Conservation (phyloP, 805 yeast genomes). For the Jamesozyma spencerorum region DNA sequence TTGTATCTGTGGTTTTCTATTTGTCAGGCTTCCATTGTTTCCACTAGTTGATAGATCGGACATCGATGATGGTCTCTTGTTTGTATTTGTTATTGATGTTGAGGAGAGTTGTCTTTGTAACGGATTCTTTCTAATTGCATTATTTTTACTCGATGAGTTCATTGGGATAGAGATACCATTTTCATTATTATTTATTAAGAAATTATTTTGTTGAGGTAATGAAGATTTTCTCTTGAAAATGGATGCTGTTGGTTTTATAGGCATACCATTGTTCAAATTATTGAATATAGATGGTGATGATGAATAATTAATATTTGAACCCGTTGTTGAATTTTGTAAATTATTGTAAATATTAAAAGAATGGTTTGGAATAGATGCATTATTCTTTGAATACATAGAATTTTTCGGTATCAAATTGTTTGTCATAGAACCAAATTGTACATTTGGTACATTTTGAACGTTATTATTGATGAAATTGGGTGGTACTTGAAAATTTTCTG, state of each 20-base stretch:
- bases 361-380: background rate
- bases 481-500: constrained; percentile 11
- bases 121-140: constrained; percentile 22
- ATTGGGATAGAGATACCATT: constrained; percentile 7
- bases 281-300: constrained; percentile 1
- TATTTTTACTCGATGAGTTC: constrained; percentile 11
- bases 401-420: background rate
- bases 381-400: background rate
- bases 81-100: constrained; percentile 18
- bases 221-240: constrained; percentile 1
- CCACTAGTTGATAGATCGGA: constrained; percentile 13
- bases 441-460: background rate
- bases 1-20: constrained; percentile 30
- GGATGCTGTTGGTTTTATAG: background rate
- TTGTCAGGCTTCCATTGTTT: background rate
- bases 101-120: constrained; percentile 23
- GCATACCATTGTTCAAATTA: background rate
- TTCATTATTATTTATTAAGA: constrained; percentile 1
- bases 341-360: constrained; percentile 3
- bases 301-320: background rate
- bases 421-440: constrained; percentile 1
- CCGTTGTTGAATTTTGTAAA: no score
- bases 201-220: background rate
- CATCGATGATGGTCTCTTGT: constrained; percentile 18
- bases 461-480: constrained; percentile 3